Percentiles rank a stretch among this genome's conserved stretches.
These are phyloP conservation scores for Neurospora tetraspora DNA, from an alignment of 495 filamentous ascomycete genomes.

Conservation along the genomic window DNA sequence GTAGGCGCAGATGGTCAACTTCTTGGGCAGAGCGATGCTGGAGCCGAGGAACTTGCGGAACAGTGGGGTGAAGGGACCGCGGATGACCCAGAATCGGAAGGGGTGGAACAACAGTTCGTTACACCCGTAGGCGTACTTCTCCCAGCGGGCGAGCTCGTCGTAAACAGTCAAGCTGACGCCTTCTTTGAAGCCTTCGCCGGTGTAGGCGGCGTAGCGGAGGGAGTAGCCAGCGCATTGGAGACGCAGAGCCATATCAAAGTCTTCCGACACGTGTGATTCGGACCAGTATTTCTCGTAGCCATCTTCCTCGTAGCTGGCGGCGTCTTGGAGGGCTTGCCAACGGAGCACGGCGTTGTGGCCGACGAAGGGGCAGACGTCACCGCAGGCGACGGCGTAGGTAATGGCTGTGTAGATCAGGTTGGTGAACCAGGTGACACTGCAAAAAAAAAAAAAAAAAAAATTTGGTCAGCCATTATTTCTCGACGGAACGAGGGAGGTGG, in stretches of 20 bases:
- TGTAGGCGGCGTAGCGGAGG: slow-evolving; percentile 54
- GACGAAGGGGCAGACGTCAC: slow-evolving; percentile 60
- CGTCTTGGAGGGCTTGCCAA: slow-evolving; percentile 59
- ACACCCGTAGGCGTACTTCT: slow-evolving; percentile 70
- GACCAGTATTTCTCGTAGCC: slow-evolving; percentile 62
- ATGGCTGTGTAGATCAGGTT: slow-evolving; percentile 64
- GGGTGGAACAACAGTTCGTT: slow-evolving; percentile 54
- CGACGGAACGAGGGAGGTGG: neutral
- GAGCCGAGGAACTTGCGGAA: slow-evolving; percentile 51
- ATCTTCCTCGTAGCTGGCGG: slow-evolving; percentile 36
- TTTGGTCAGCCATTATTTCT: neutral
- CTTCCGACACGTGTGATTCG: slow-evolving; percentile 61
- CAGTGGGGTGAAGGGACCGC: slow-evolving; percentile 55
- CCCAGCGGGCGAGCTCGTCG: slow-evolving; percentile 65
- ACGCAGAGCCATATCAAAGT: slow-evolving; percentile 66
- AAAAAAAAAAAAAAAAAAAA: neutral
- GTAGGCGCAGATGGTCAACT: slow-evolving; percentile 63
- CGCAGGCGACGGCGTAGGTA: slow-evolving; percentile 53
- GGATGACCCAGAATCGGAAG: slow-evolving; percentile 39
- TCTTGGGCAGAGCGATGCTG: slow-evolving; percentile 51
- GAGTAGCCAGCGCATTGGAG: slow-evolving; percentile 55
- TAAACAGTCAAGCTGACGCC: slow-evolving; percentile 68
- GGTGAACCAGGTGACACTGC: slow-evolving; percentile 60
- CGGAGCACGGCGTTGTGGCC: slow-evolving; percentile 63
- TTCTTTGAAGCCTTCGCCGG: slow-evolving; percentile 59